Percentiles rank a stretch among this genome's conserved stretches.
Conservation (phyloP, 768 basidiomycete genomes). For the Suillus hirtellus region DNA sequence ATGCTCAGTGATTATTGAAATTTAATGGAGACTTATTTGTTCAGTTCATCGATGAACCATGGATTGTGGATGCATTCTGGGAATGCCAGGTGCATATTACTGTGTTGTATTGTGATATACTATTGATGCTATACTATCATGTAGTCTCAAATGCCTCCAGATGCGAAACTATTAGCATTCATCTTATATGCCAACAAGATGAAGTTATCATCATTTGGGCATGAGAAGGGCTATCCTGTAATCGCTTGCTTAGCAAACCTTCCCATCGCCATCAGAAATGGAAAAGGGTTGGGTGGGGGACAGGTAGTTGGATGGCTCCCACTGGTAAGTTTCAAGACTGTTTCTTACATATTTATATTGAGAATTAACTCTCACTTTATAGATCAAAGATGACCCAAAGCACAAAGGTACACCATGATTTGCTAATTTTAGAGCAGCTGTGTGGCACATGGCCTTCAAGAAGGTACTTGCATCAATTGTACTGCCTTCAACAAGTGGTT, state of each 20-base stretch:
- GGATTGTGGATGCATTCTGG: conserved; percentile 38
- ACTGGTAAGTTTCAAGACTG: conserved; percentile 26
- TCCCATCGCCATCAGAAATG: conserved; percentile 33
- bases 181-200: conserved; percentile 44
- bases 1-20: conserved; percentile 31
- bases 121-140: not conserved
- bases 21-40: conserved; percentile 30
- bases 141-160: conserved; percentile 10
- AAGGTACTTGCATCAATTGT: conserved; percentile 9
- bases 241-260: conserved; percentile 35
- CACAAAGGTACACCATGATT: conserved; percentile 8
- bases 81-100: conserved; percentile 33
- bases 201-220: conserved; percentile 40
- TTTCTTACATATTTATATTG: not conserved
- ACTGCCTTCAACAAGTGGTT: conserved; percentile 6
- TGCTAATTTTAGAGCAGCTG: conserved; percentile 14
- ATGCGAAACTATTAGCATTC: conserved; percentile 30
- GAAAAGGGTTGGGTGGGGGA: conserved; percentile 35
- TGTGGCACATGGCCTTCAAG: conserved; percentile 13
- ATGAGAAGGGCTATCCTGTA: conserved; percentile 40
- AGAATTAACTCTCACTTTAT: not conserved
- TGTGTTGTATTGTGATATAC: not conserved
- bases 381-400: conserved; percentile 12
- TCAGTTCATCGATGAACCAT: conserved; percentile 37
- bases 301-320: conserved; percentile 38